phyloP scores from a whole-genome alignment of 192 early-diverging fungal genomes.

The Neocallimastix lanati region DNA sequence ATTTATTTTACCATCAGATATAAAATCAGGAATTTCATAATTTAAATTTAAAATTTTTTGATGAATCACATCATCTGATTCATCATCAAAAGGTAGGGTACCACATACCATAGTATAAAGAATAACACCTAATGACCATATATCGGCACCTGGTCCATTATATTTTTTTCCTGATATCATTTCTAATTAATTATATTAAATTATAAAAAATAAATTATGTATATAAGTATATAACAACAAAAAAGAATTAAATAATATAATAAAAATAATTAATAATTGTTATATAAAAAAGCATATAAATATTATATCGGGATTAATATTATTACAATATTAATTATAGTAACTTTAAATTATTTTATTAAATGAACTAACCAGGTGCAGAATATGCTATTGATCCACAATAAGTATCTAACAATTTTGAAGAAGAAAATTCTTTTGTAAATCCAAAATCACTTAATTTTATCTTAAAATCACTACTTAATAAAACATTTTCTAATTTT shows the following conservation, averaged over 20 bases:
- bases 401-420: conserved; percentile 36
- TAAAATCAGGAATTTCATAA: conserved; percentile 47
- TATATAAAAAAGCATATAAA: too few relatives aligned
- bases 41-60: conserved; percentile 53
- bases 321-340: too few relatives aligned
- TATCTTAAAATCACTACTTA: conserved; percentile 16
- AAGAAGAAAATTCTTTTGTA: conserved; percentile 26
- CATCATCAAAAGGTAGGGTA: conserved; percentile 63
- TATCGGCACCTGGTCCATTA: conserved; percentile 48
- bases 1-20: conserved; percentile 23
- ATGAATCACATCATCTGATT: conserved; percentile 46
- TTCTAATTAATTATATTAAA: too few relatives aligned
- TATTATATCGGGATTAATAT: too few relatives aligned
- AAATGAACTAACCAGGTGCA: too few relatives aligned
- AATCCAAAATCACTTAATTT: conserved; percentile 53
- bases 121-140: conserved; percentile 63
- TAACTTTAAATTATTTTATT: too few relatives aligned
- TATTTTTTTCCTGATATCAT: conserved; percentile 58
- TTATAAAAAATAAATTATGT: not conserved
- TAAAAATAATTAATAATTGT: too few relatives aligned
- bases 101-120: conserved; percentile 52
- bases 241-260: too few relatives aligned
- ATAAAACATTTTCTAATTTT: not conserved
- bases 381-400: conserved; percentile 55
- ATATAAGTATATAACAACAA: not conserved